These are phyloP conservation scores for Cucumis sativus DNA, from an alignment of 306 rosid genomes.

Conservation along the genomic window DNA sequence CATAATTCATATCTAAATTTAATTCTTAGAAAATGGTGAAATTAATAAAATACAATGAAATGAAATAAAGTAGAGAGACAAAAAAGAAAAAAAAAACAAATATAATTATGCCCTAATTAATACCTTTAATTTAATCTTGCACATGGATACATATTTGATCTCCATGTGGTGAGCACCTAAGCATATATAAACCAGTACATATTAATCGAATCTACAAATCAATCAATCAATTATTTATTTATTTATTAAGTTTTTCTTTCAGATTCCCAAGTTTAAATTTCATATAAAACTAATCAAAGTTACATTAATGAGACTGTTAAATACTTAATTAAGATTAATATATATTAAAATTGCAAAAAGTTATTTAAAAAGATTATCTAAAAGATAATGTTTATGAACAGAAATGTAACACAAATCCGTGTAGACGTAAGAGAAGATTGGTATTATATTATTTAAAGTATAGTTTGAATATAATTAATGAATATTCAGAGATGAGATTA, in stretches of 20 bases:
- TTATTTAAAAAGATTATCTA: neutral
- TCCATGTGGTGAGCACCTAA: slow-evolving; percentile 8
- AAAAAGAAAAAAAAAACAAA: neutral
- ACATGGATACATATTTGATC: neutral
- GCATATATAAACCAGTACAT: neutral
- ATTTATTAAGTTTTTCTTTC: neutral
- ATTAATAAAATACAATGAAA: neutral
- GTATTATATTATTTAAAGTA: neutral
- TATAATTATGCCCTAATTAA: neutral
- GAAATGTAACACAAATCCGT: neutral
- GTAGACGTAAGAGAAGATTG: neutral
- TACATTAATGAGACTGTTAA: too few relatives aligned
- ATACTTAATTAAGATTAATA: too few relatives aligned
- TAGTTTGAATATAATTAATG: neutral
- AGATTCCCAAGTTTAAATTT: neutral
- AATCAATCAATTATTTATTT: neutral
- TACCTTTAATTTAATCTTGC: neutral
- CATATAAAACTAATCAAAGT: too few relatives aligned
- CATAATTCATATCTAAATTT: neutral
- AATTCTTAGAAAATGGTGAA: neutral
- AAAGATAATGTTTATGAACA: neutral
- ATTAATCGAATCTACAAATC: neutral
- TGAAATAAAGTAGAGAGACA: neutral
- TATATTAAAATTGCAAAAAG: too few relatives aligned
- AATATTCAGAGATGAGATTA: neutral